Percentiles rank a stretch among this genome's conserved stretches.
Evolutionary conservation across 495 filamentous ascomycete species (phyloP).

Genomic region (Cudoniella acicularis): DNA sequence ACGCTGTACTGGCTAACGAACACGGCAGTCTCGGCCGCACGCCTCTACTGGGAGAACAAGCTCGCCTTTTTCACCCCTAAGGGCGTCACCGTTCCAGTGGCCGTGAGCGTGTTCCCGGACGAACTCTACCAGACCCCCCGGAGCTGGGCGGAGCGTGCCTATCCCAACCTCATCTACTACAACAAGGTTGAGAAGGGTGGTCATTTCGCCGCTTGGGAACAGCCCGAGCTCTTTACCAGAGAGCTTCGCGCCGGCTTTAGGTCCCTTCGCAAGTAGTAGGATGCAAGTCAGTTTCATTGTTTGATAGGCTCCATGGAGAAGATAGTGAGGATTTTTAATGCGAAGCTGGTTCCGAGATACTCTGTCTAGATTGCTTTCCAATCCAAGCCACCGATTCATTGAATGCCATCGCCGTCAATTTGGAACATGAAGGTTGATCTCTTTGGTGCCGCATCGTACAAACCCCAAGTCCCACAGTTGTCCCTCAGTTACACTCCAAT

Average conservation of each 20-base stretch:
- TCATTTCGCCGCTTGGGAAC: background rate
- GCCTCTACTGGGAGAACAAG: background rate
- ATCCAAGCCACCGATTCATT: too few species aligned
- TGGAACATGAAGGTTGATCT: too few species aligned
- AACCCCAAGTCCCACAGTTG: too few species aligned
- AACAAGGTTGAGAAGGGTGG: background rate
- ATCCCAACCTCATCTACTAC: conserved; percentile 1
- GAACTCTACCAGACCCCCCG: background rate
- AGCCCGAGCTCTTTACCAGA: background rate
- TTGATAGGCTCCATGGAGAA: too few species aligned
- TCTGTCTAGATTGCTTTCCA: too few species aligned
- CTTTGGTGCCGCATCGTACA: too few species aligned
- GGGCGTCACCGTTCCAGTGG: background rate
- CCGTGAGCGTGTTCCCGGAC: background rate
- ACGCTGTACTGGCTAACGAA: conserved; percentile 8
- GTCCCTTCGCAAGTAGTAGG: background rate
- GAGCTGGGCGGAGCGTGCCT: background rate
- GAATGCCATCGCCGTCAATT: too few species aligned
- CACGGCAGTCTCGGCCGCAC: background rate
- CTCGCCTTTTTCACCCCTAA: background rate
- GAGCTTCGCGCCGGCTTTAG: background rate
- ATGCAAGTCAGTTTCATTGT: too few species aligned
- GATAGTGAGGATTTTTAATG: too few species aligned
- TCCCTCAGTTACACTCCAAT: too few species aligned
- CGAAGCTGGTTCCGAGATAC: too few species aligned